Evolutionary conservation across 225 moss, liverwort and hornwort genomes (phyloP), one percentile per base, ranked within the genome.

Genomic region (Thuidium tamariscinum): DNA sequence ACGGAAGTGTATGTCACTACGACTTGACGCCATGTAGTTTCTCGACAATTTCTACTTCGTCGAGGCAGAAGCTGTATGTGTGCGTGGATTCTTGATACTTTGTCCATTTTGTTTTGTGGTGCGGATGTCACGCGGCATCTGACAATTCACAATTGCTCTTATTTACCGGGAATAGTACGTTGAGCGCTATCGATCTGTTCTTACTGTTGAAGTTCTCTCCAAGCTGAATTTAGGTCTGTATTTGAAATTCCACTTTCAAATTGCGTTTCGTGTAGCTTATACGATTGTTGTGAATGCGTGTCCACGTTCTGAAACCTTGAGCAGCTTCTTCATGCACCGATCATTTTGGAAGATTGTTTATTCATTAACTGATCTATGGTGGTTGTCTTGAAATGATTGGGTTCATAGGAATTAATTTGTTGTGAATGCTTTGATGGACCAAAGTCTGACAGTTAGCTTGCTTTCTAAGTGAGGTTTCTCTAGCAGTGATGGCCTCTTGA

Each of bases 401-500:
- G 89, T 90, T 70, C 91, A 92, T 76, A 88, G 91, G 83, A 93
- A 95, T 82, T 84, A 85, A 57, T 90, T 89, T 85, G 87, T 95
- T 77, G 85, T 92, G 55, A 90, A 93, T 86, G 93, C 83, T 81
- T 89, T 94, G 27, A 61, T 89, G 56, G 90, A 96, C 22, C 87
- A 89, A 86, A 80, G 85, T 44, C 87, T 92, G 72, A 29, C 46
- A 29, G 27, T 6, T 37, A 29, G 54, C 69, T 69, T 20, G 68
- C 55, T 23, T 41, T 72, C n/a, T 42, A 17, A 59, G 13, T n/a
- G 26, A 25, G 29, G 34, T 23, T 72, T 59, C 23, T 72, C 5
- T n/a, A 25, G n/a, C 8, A 59, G 16, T 72, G 83, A 46, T 32
- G 34, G 8, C 11, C 14, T 59, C 59, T 42, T 32, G 42, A 71